Percentiles rank a stretch among this genome's conserved stretches.
Evolutionary conservation across 176 grass and related monocot species (phyloP).

Genomic region (Saccharum spontaneum): DNA sequence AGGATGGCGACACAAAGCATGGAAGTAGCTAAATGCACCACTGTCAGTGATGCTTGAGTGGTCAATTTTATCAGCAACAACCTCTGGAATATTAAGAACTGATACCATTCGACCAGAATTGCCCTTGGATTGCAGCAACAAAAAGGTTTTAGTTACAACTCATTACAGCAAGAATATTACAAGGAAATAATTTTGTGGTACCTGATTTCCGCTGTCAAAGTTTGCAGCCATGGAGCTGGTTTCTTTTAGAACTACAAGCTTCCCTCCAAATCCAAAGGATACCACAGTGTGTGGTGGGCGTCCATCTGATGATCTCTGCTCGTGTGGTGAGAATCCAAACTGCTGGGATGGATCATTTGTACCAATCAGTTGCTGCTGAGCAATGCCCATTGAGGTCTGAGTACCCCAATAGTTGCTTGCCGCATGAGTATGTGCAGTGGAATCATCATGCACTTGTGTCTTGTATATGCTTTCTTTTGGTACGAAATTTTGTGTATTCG

Average conservation of each 20-base stretch:
- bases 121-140: conserved; percentile 50
- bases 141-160: conserved; percentile 23
- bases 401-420: conserved; percentile 48
- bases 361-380: conserved; percentile 48
- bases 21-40: conserved; percentile 60
- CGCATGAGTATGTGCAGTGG: conserved; percentile 33
- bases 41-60: conserved; percentile 41
- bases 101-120: conserved; percentile 49
- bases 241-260: conserved; percentile 78
- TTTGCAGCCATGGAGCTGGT: conserved; percentile 48
- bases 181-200: conserved; percentile 30
- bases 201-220: conserved; percentile 66
- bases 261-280: conserved; percentile 88
- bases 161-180: conserved; percentile 21
- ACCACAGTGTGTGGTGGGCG: conserved; percentile 74
- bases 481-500: conserved; percentile 12
- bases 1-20: conserved; percentile 60
- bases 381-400: conserved; percentile 46
- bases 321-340: conserved; percentile 54
- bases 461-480: conserved; percentile 32
- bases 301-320: conserved; percentile 74
- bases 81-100: conserved; percentile 64
- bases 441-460: conserved; percentile 28
- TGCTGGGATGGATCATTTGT: conserved; percentile 46
- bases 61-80: conserved; percentile 62